These are phyloP conservation scores for Rhizoclosmatium globosum DNA, from an alignment of 192 early-diverging fungal species.

Conservation along the genomic window DNA sequence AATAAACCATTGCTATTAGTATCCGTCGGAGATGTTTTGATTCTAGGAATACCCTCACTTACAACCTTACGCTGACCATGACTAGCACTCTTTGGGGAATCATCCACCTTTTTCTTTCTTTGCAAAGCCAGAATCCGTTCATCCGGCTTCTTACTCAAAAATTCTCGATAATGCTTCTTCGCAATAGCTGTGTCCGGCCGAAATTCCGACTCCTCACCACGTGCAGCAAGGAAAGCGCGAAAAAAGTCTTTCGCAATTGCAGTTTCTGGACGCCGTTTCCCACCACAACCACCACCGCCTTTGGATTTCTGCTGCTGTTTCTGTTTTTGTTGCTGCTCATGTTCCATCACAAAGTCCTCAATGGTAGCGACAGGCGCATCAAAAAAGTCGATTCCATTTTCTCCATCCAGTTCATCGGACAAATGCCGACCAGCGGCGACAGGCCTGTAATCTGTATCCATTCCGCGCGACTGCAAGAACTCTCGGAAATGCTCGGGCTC, in stretches of 20 bases:
- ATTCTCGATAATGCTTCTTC: constrained; percentile 7
- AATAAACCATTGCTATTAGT: too few species aligned
- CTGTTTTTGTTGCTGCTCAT: background rate
- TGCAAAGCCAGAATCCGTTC: background rate
- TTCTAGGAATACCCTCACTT: too few species aligned
- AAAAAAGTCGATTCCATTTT: background rate
- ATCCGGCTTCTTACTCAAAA: constrained; percentile 2
- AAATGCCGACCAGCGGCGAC: too few species aligned
- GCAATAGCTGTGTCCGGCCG: constrained; percentile 21
- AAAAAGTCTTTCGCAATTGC: constrained; percentile 23
- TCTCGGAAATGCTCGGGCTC: background rate
- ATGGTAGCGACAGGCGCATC: background rate
- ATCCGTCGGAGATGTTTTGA: too few species aligned
- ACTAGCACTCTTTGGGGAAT: too few species aligned
- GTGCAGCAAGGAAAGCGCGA: background rate
- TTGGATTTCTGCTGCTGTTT: background rate
- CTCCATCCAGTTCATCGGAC: too few species aligned
- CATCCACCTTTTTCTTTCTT: too few species aligned
- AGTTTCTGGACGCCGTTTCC: constrained; percentile 15
- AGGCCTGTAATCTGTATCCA: background rate
- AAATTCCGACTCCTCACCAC: background rate
- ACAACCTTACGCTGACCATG: too few species aligned
- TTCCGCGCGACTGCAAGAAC: background rate
- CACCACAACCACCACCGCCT: background rate
- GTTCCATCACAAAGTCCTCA: background rate